These are phyloP conservation scores for Russula foetens DNA, from an alignment of 768 basidiomycete species.

Conservation along the genomic window DNA sequence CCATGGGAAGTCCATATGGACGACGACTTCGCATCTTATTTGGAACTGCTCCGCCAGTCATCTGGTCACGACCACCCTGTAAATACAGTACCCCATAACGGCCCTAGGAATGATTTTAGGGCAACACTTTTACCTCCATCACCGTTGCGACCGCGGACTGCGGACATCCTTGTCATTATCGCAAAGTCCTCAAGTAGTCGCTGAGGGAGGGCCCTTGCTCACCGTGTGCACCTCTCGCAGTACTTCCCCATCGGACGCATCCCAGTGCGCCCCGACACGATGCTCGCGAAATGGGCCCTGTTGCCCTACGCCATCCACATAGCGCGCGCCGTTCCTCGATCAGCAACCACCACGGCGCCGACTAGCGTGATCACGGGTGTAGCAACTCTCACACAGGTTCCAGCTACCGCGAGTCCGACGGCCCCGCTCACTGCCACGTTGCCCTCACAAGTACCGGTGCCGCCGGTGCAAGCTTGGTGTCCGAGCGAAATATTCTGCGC, in stretches of 20 bases:
- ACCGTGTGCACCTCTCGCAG: not conserved
- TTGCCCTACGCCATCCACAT: not conserved
- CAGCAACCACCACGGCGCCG: conserved; percentile 15
- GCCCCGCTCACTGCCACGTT: conserved; percentile 42
- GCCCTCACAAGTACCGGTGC: conserved; percentile 56
- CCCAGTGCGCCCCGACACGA: conserved; percentile 23
- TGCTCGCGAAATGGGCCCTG: conserved; percentile 24
- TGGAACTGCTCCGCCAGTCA: not conserved
- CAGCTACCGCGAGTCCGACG: conserved; percentile 58
- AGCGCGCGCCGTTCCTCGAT: conserved; percentile 13
- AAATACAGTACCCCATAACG: not conserved
- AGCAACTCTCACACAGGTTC: conserved; percentile 41
- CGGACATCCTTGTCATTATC: too few relatives aligned
- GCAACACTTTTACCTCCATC: too few relatives aligned
- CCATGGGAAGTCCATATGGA: too few relatives aligned
- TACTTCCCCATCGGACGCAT: not conserved
- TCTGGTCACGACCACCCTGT: not conserved
- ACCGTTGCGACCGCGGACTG: too few relatives aligned
- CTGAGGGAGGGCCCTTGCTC: not conserved
- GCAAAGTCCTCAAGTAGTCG: too few relatives aligned
- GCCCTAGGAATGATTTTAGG: not conserved
- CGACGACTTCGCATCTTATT: too few relatives aligned
- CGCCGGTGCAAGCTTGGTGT: conserved; percentile 73
- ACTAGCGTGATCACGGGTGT: conserved; percentile 11
- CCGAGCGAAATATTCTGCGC: conserved; percentile 72